These are phyloP conservation scores for Triangularia setosa DNA, from an alignment of 2,329 filamentous ascomycete species.

Conservation along the genomic window DNA sequence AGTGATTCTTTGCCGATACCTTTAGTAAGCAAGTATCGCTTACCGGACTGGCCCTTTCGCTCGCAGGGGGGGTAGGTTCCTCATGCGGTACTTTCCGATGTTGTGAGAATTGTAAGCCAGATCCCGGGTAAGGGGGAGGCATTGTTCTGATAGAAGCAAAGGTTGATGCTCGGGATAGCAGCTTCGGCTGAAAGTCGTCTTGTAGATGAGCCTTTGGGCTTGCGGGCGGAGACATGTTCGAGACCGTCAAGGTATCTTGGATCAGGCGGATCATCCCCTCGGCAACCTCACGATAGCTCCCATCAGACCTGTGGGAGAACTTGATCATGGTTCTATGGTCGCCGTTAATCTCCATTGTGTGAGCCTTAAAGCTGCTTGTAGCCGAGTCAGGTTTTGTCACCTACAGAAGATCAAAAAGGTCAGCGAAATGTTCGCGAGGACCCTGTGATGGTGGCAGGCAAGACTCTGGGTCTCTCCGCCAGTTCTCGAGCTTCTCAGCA, in stretches of 20 bases:
- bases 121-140: neutral
- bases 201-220: neutral
- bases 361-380: constrained; percentile 7
- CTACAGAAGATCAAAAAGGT: neutral
- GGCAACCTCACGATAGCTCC: constrained; percentile 8
- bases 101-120: neutral
- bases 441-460: too few species aligned
- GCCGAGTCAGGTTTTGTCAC: constrained; percentile 15
- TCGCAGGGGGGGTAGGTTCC: too few species aligned
- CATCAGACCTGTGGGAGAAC: constrained; percentile 7
- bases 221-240: too few species aligned
- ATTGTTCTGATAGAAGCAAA: neutral
- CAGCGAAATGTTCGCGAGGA: neutral
- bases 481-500: too few species aligned
- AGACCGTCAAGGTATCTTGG: constrained; percentile 7
- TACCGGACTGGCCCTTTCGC: too few species aligned
- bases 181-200: too few species aligned
- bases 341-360: constrained; percentile 9
- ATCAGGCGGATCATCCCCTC: constrained; percentile 14
- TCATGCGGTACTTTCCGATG: too few species aligned
- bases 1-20: too few species aligned
- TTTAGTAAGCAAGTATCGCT: too few species aligned
- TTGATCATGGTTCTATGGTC: constrained; percentile 17
- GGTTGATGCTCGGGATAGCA: neutral
- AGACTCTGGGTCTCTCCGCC: too few species aligned